Evolutionary conservation across 1,284 basidiomycete species (phyloP).

Genomic region (Moesziomyces antarcticus): DNA sequence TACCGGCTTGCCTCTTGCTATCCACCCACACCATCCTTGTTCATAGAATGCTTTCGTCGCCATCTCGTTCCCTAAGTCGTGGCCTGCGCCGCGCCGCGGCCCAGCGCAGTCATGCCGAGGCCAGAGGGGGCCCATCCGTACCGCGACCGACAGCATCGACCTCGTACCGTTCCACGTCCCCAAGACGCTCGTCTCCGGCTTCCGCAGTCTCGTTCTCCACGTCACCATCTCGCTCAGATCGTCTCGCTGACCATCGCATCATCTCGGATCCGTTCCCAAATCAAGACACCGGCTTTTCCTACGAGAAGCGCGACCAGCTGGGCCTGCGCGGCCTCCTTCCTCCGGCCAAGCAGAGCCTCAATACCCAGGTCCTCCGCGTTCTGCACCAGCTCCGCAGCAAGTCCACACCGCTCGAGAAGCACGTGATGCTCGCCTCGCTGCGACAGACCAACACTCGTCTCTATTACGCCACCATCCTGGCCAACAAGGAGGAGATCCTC

Average conservation of each 20-base stretch:
- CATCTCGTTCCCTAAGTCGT: slow-evolving; percentile 4
- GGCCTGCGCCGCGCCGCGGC: slow-evolving; percentile 16
- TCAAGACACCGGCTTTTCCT: slow-evolving; percentile 75
- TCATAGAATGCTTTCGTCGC: not conserved
- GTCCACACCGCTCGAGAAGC: slow-evolving; percentile 77
- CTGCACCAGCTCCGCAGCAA: slow-evolving; percentile 79
- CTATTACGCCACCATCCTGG: slow-evolving; percentile 74
- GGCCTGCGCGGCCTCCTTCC: slow-evolving; percentile 78
- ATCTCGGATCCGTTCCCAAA: slow-evolving; percentile 39
- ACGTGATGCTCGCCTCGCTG: slow-evolving; percentile 81
- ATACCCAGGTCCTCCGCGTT: slow-evolving; percentile 75
- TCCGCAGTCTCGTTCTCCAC: slow-evolving; percentile 23
- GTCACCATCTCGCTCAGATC: slow-evolving; percentile 1
- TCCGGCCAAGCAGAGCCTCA: slow-evolving; percentile 71
- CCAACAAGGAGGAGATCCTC: slow-evolving; percentile 73
- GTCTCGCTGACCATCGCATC: slow-evolving; percentile 43
- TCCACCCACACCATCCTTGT: not conserved
- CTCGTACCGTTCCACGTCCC: not conserved
- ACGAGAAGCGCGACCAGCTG: slow-evolving; percentile 76
- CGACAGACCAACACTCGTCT: slow-evolving; percentile 78
- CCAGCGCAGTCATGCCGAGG: slow-evolving; percentile 7
- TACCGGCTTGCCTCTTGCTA: not conserved
- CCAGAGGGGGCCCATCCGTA: slow-evolving; percentile 11
- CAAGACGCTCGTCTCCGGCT: slow-evolving; percentile 5
- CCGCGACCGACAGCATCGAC: slow-evolving; percentile 1